phyloP scores from a whole-genome alignment of 805 yeast genomes.

The Candida tallmaniae region DNA sequence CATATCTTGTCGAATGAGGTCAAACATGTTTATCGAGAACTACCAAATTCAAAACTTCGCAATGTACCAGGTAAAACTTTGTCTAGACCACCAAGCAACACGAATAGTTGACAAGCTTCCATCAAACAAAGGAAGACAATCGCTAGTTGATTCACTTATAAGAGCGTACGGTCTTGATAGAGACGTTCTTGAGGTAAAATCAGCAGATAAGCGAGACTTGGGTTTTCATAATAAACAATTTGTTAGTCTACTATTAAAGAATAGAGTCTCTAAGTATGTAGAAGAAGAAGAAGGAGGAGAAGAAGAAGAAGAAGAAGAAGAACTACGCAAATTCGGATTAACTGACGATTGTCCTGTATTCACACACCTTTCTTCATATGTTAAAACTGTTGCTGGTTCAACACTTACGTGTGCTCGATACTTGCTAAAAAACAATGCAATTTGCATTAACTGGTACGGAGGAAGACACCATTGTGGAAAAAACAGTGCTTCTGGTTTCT shows the following conservation, averaged over 20 bases:
- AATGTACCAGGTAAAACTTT: neutral
- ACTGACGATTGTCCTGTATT: conserved; percentile 63
- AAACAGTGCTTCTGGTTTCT: conserved; percentile 60
- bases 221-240: conserved; percentile 48
- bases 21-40: neutral
- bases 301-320: conserved; percentile 10
- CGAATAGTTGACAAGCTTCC: conserved; percentile 43
- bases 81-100: neutral
- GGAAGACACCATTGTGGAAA: conserved; percentile 69
- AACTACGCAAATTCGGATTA: conserved; percentile 39
- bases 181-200: neutral
- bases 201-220: conserved; percentile 36
- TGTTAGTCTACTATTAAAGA: conserved; percentile 38
- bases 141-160: conserved; percentile 39
- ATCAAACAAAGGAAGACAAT: conserved; percentile 48
- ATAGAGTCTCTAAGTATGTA: conserved; percentile 6
- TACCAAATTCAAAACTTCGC: neutral
- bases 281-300: conserved; percentile 8
- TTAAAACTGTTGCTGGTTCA: conserved; percentile 50
- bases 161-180: conserved; percentile 5
- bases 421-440: conserved; percentile 16
- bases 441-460: conserved; percentile 72
- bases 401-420: conserved; percentile 47
- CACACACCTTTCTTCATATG: conserved; percentile 48
- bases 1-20: no score